phyloP scores from a whole-genome alignment of 2,329 filamentous ascomycete species.

The Fusarium musae region DNA sequence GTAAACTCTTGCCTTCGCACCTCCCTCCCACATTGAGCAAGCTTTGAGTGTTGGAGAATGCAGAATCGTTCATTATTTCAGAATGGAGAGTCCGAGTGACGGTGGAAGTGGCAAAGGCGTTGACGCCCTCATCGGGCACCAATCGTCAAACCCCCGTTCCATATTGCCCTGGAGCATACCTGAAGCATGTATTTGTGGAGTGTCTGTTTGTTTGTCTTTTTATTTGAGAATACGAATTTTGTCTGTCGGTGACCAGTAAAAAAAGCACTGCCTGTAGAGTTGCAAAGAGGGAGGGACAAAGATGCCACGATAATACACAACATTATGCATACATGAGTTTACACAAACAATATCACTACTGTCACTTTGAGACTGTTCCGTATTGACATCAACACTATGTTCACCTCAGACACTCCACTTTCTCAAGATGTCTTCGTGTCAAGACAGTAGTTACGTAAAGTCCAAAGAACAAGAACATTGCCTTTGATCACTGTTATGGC shows the following conservation, averaged over 20 bases:
- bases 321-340: too few species aligned
- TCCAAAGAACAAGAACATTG: background rate
- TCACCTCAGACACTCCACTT: fast-evolving
- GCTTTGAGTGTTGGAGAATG: fast-evolving
- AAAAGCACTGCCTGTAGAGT: background rate
- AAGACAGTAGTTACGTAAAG: background rate
- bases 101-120: background rate
- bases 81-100: fast-evolving
- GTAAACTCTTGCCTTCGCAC: constrained; percentile 1
- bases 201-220: background rate
- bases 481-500: fast-evolving
- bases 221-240: background rate
- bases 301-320: background rate
- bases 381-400: too few species aligned
- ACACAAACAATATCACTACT: background rate
- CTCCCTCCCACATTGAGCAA: background rate
- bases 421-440: too few species aligned
- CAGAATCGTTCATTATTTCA: background rate
- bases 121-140: background rate
- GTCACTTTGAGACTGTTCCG: background rate
- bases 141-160: background rate
- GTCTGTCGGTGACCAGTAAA: background rate
- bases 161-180: background rate
- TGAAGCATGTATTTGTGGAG: background rate
- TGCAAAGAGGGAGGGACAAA: too few species aligned